Conservation (phyloP, 495 filamentous ascomycete species). For the Xylaria curta region DNA sequence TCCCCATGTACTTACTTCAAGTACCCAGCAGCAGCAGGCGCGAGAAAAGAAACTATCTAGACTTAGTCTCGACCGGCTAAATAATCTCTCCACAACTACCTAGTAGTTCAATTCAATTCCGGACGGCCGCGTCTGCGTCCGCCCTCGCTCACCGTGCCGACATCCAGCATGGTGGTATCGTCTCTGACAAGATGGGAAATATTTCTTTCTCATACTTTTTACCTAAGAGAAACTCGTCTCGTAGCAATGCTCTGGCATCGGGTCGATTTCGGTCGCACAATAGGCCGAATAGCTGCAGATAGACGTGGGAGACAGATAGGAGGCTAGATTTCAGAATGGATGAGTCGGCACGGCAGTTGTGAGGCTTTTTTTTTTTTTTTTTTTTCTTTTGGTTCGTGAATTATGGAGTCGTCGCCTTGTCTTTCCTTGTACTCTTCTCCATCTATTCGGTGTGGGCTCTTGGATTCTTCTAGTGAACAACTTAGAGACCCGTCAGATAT, state of each 20-base stretch:
- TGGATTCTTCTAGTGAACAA: not conserved
- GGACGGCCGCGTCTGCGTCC: not conserved
- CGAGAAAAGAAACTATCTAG: not conserved
- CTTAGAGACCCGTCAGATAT: not conserved
- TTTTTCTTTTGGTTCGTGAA: not conserved
- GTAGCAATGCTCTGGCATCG: not conserved
- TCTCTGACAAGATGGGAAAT: not conserved
- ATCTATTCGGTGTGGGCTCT: not conserved
- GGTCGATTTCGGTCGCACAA: not conserved
- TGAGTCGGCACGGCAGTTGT: constrained; percentile 20
- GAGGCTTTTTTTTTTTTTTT: not conserved
- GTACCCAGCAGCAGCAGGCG: not conserved
- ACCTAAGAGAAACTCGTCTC: constrained; percentile 15
- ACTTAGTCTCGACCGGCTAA: constrained; percentile 10
- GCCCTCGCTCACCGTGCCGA: constrained; percentile 9
- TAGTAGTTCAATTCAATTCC: not conserved
- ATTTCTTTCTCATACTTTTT: constrained; percentile 16
- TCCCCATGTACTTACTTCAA: not conserved
- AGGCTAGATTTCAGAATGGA: not conserved
- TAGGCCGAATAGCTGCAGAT: not conserved
- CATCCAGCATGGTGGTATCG: constrained; percentile 1
- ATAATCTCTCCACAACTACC: constrained; percentile 9
- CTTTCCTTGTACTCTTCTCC: not conserved
- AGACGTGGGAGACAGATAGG: not conserved
- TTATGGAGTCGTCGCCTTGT: not conserved